Base-by-base conservation (phyloP, 2,329 filamentous ascomycete genomes). In the Thelonectria rubi region DNA sequence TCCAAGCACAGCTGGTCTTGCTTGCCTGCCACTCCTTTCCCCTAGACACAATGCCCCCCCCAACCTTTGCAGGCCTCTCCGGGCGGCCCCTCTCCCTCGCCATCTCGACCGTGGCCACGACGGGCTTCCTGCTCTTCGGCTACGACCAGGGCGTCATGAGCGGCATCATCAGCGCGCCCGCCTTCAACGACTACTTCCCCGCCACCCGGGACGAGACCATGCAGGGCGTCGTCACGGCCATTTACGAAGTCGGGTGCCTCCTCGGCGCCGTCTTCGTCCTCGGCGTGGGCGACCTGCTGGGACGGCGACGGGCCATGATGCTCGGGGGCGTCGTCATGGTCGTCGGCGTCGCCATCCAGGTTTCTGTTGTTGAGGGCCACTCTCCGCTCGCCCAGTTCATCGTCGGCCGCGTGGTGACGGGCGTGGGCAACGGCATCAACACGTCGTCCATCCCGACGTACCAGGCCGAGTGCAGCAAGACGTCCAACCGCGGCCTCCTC, bases 71-170 rank as follows among this genome's bases (percentile, higher is more conserved):
- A 73, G 87, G 87, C 74, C 78, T 89, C 62, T 83, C 82, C 37
- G 88, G 88, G 73, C 81, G 79, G 66, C 78, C 77, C 39, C 80
- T 90, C 55, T 85, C 83, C 17, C 68, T 88, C 63, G 78, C 82
- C 40, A 81, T 90, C 48, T 88, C 88, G 1, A 81, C 83, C n/a
- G 82, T 90, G 24, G 86, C 87, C 4, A 89, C 87, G 1, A 87
- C 85, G 51, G 87, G 85, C 20, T 88, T 88, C 77, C 73, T 88
- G 26, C 80, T 86, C n/a, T 86, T 86, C 62, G 84, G 84, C 58
- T 86, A 86, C 69, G 84, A 86, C 61, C 84, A 82, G 73, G 79
- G 81, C 65, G 80, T 82, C 40, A 86, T 86, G 83, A 79, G 76
- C 56, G 83, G 84, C 6, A 82, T 86, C 64, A 84, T 86, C 62